phyloP scores from a whole-genome alignment of 2,329 filamentous ascomycete species.

The Sporothrix variecibatus region DNA sequence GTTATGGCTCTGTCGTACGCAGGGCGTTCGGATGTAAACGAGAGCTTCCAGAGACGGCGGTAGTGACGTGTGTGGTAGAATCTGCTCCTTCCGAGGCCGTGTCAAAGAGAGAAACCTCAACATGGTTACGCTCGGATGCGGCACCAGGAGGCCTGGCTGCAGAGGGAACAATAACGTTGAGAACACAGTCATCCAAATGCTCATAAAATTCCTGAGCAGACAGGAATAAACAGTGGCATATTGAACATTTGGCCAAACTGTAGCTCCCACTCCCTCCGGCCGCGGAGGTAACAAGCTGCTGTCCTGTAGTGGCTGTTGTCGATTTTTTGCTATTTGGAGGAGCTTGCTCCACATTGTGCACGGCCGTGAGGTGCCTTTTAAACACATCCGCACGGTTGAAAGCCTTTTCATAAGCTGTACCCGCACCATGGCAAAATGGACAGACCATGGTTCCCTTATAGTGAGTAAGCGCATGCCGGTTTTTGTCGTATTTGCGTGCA shows the following conservation, averaged over 20 bases:
- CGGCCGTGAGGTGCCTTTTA: constrained; percentile 89
- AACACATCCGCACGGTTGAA: constrained; percentile 98
- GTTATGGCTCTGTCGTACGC: neutral
- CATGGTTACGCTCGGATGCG: neutral
- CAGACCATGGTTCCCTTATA: constrained; percentile 99
- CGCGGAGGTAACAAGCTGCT: constrained; percentile 28
- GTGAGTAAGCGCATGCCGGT: constrained; percentile 91
- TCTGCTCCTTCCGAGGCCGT: neutral
- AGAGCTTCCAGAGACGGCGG: neutral
- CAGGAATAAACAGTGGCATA: constrained; percentile 75
- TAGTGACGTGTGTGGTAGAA: neutral
- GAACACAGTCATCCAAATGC: constrained; percentile 73
- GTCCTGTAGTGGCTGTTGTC: constrained; percentile 41
- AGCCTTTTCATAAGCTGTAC: constrained; percentile 85
- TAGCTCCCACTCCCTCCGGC: constrained; percentile 19
- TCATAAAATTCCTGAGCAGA: constrained; percentile 97
- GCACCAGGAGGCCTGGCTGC: constrained; percentile 38
- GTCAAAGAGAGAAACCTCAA: neutral
- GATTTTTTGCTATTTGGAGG: constrained; percentile 85
- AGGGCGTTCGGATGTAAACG: neutral
- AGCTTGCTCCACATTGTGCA: constrained; percentile 92
- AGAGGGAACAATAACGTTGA: constrained; percentile 59
- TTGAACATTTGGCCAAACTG: constrained; percentile 75
- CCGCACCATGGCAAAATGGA: constrained; percentile 88
- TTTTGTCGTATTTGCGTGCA: constrained; percentile 97